A percentile compares a stretch with the other conserved stretches of the same genome.
phyloP scores from a whole-genome alignment of 2,329 filamentous ascomycete genomes.

The Hymenoscyphus albidus region DNA sequence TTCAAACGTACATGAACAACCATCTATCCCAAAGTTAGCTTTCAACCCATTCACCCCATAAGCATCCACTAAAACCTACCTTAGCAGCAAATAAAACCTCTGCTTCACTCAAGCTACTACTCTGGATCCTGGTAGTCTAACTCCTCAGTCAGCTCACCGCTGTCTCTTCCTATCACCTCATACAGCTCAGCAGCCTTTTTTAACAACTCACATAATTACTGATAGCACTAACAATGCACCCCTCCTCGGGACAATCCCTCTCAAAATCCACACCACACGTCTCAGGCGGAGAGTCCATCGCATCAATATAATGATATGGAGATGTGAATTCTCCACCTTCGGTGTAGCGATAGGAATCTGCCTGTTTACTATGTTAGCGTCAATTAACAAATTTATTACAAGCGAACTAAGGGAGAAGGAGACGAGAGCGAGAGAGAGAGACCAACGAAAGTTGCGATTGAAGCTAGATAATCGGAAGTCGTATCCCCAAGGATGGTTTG shows the following conservation, averaged over 20 bases:
- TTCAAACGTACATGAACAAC: slow-evolving; percentile 34
- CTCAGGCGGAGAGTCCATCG: slow-evolving; percentile 56
- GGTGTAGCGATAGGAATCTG: slow-evolving; percentile 58
- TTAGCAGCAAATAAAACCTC: slow-evolving; percentile 57
- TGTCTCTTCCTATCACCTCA: neutral
- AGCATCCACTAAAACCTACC: slow-evolving; percentile 21
- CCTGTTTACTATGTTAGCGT: slow-evolving; percentile 29
- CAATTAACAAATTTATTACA: neutral
- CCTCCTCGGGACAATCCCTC: slow-evolving; percentile 57
- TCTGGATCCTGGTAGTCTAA: slow-evolving; percentile 24
- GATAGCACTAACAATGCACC: slow-evolving; percentile 52
- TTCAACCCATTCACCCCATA: neutral
- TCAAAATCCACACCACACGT: slow-evolving; percentile 54
- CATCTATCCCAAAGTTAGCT: slow-evolving; percentile 19
- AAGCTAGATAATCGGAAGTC: slow-evolving; percentile 55
- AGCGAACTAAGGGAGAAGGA: neutral
- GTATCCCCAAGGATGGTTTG: slow-evolving; percentile 54
- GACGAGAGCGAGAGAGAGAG: no score
- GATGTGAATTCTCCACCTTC: slow-evolving; percentile 58
- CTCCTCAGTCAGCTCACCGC: neutral
- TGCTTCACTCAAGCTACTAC: slow-evolving; percentile 39
- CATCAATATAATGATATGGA: slow-evolving; percentile 66
- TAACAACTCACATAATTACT: slow-evolving; percentile 28
- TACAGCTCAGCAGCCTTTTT: neutral
- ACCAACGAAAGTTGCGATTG: slow-evolving; percentile 42